Conservation (phyloP, 1,284 basidiomycete genomes). For the Fistulina hepatica region DNA sequence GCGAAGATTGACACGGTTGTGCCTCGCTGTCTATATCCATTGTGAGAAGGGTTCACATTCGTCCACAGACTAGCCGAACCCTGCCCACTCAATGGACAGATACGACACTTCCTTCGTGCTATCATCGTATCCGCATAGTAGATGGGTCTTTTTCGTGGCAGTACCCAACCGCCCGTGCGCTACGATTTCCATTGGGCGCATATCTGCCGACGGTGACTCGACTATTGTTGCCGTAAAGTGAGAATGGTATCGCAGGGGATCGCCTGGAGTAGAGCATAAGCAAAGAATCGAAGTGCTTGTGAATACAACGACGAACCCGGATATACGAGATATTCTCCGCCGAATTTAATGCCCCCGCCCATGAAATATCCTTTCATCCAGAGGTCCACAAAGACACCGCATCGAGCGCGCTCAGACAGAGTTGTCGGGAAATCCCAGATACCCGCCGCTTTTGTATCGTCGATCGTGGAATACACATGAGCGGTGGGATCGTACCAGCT, state of each 20-base stretch:
- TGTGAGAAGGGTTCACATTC: too few relatives aligned
- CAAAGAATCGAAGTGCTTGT: background rate
- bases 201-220: slow-evolving; percentile 43
- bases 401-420: slow-evolving; percentile 56
- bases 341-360: slow-evolving; percentile 86
- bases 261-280: slow-evolving; percentile 42
- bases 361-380: slow-evolving; percentile 78
- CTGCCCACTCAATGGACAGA: slow-evolving; percentile 85
- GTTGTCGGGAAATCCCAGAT: slow-evolving; percentile 72
- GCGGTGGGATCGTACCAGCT: slow-evolving; percentile 47
- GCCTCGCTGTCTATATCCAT: too few relatives aligned
- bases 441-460: slow-evolving; percentile 50
- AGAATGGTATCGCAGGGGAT: slow-evolving; percentile 93
- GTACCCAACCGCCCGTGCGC: slow-evolving; percentile 94
- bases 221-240: slow-evolving; percentile 88
- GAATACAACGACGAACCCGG: slow-evolving; percentile 52
- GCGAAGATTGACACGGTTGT: too few relatives aligned
- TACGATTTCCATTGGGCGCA: slow-evolving; percentile 86
- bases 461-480: slow-evolving; percentile 43
- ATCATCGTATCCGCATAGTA: slow-evolving; percentile 83
- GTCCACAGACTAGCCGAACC: slow-evolving; percentile 83
- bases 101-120: slow-evolving; percentile 57
- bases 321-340: slow-evolving; percentile 93
- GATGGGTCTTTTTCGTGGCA: slow-evolving; percentile 93
- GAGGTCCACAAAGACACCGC: slow-evolving; percentile 70